Evolutionary conservation across 768 basidiomycete genomes (phyloP), one percentile per base, ranked within the genome.

Genomic region (Boletus insuetus): DNA sequence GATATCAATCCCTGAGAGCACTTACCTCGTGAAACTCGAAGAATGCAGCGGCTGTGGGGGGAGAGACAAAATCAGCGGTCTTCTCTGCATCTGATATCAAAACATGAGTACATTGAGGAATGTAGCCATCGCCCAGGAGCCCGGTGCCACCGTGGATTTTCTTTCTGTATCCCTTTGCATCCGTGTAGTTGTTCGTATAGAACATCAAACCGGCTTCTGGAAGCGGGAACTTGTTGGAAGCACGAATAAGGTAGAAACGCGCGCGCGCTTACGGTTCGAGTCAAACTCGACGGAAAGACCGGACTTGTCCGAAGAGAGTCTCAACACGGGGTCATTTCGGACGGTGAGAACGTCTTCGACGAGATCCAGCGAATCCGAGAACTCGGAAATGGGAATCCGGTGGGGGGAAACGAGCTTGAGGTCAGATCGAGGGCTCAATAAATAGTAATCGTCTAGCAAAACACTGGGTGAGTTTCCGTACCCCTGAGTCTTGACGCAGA

Each of bases 81-180:
- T 1, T 29, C 12, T 48, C 11, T 4, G 11, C 2, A 14, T 22
- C 10, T 4, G 16, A 29, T 13, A 20, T 35, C 22, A 43, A 43
- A 53, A 35, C 1, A 22, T 24, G 39, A 41, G 74, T 69, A 86
- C 86, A 78, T 50, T 77, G 78, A 16, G 80, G 74, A 34, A 74
- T 71, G 64, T 90, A 89, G 7, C 84, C 81, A 53, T 85, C 81
- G 1, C 82, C 82, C 46, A 65, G 70, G 19, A 73, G 69, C 22
- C 87, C 87, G n/a, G 81, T 82, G 3, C 88, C 87, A 17, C 88
- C 87, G 62, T 91, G 89, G 35, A 88, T 85, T 68, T 79, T 82
- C 76, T 90, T 89, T 43, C 85, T 77, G 32, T 82, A 80, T 16
- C 75, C 77, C 17, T 71, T 65, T 17, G 75, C 68, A 46, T 77